Conservation (phyloP, 305 asterid species). For the Fraxinus xanthoxyloides region DNA sequence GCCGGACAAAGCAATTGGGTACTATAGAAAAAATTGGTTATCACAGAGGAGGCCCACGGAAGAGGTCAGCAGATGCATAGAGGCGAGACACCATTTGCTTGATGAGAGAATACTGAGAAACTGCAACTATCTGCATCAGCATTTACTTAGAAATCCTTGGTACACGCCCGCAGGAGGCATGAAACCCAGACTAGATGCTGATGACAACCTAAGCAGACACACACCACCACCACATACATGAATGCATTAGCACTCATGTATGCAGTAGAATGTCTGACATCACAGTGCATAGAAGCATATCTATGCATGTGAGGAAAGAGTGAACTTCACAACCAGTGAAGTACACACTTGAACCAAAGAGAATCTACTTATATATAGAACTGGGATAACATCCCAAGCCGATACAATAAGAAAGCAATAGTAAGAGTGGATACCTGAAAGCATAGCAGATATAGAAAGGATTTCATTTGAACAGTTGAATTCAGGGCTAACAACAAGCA, state of each 20-base stretch:
- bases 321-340: slow-evolving; percentile 41
- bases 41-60: slow-evolving; percentile 99
- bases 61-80: slow-evolving; percentile 99
- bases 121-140: slow-evolving; percentile 99
- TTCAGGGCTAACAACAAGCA: slow-evolving; percentile 91
- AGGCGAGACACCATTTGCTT: slow-evolving; percentile 99
- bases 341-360: slow-evolving; percentile 33
- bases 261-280: slow-evolving; percentile 39
- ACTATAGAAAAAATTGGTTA: slow-evolving; percentile 97
- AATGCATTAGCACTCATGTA: slow-evolving; percentile 37
- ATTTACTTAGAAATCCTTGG: slow-evolving; percentile 87
- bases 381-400: slow-evolving; percentile 27
- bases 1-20: slow-evolving; percentile 99
- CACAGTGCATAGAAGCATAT: slow-evolving; percentile 38
- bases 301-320: slow-evolving; percentile 40
- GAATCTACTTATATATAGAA: slow-evolving; percentile 31
- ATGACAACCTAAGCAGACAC: slow-evolving; percentile 84
- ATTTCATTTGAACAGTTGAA: slow-evolving; percentile 93
- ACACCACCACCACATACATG: slow-evolving; percentile 49
- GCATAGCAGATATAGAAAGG: slow-evolving; percentile 96
- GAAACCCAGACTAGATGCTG: slow-evolving; percentile 93
- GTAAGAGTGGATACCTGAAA: slow-evolving; percentile 62
- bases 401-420: slow-evolving; percentile 12
- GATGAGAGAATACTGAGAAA: slow-evolving; percentile 98
- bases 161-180: slow-evolving; percentile 84